Base-by-base conservation (phyloP, 116 monocot genomes). In the Posidonia oceanica region DNA sequence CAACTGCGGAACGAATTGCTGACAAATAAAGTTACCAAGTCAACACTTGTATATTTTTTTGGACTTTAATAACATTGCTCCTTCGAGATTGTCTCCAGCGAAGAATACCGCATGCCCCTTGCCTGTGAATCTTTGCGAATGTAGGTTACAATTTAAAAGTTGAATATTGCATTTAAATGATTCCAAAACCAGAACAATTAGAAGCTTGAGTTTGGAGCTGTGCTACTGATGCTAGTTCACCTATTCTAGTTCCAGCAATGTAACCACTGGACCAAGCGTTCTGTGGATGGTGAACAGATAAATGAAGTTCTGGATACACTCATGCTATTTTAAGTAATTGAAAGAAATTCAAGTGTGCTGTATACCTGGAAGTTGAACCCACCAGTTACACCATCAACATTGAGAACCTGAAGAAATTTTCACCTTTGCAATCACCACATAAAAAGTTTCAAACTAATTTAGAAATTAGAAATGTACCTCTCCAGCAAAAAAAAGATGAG, bases 361-460 rank as follows among this genome's bases (percentile, higher is more conserved):
- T 52, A 63, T 71, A 95, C 91, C 91, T 95, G 96, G 79, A 96
- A 96, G 69, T 95, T 95, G 69, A 95, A 95, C 70, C 95, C 95
- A 76, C 95, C 95, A 41, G 95, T 95, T 59, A 95, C 55, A 67
- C 95, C 95, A 67, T 95, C 95, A 61, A 91, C 70, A 72, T 96
- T 96, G 52, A 96, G 75, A 68, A 96, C 83, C 95, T 96, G 81
- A 15, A 65, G 61, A 69, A 52, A 60, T 10, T 63, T 15, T 36
- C 36, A 55, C 1, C 0, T 54, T 52, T 15, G 5, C 16, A 54
- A 56, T 7, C n/a, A 18, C 39, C 36, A 71, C n/a, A 13, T 58
- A 16, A 36, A 56, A 20, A 58, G 1, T 57, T 39, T 21, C 16
- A 41, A 20, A 60, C 38, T 58, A 59, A 13, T n/a, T 40, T 3